phyloP scores from a whole-genome alignment of 192 early-diverging fungal species.

The Dimargaris verticillata region DNA sequence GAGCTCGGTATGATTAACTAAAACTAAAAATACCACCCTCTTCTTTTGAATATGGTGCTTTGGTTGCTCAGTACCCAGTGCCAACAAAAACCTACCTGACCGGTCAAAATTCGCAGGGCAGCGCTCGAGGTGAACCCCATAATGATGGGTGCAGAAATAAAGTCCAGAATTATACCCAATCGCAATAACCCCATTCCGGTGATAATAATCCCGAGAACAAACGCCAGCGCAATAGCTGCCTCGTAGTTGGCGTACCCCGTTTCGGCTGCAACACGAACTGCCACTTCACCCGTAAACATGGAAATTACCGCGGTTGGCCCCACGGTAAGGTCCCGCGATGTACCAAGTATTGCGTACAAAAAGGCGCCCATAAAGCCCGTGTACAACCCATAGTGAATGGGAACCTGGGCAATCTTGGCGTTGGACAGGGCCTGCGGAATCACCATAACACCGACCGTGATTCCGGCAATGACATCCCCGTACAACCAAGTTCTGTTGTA shows the following conservation, averaged over 20 bases:
- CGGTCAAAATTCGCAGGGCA: slow-evolving; percentile 60
- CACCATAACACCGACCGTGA: slow-evolving; percentile 58
- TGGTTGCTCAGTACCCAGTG: no score
- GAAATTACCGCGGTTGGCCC: slow-evolving; percentile 67
- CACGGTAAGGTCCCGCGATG: slow-evolving; percentile 56
- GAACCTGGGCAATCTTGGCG: slow-evolving; percentile 54
- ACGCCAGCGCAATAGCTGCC: slow-evolving; percentile 32
- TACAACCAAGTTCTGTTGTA: slow-evolving; percentile 41
- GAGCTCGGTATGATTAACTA: no score
- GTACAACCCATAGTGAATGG: slow-evolving; percentile 59
- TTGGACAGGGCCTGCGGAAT: slow-evolving; percentile 62
- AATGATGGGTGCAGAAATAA: slow-evolving; percentile 68
- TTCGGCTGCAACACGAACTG: slow-evolving; percentile 16
- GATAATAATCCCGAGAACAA: slow-evolving; percentile 57
- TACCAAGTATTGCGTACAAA: slow-evolving; percentile 54
- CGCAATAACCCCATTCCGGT: slow-evolving; percentile 59
- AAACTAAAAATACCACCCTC: no score
- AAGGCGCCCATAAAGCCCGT: slow-evolving; percentile 52
- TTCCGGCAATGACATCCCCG: slow-evolving; percentile 49
- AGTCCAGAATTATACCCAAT: slow-evolving; percentile 73
- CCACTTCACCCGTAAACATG: slow-evolving; percentile 50
- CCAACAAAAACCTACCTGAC: slow-evolving; percentile 24
- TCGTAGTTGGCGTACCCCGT: slow-evolving; percentile 16
- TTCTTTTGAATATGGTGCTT: no score
- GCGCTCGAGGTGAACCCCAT: slow-evolving; percentile 79